Base-by-base conservation (phyloP, 305 asterid species). In the Caryopteris hybrid region DNA sequence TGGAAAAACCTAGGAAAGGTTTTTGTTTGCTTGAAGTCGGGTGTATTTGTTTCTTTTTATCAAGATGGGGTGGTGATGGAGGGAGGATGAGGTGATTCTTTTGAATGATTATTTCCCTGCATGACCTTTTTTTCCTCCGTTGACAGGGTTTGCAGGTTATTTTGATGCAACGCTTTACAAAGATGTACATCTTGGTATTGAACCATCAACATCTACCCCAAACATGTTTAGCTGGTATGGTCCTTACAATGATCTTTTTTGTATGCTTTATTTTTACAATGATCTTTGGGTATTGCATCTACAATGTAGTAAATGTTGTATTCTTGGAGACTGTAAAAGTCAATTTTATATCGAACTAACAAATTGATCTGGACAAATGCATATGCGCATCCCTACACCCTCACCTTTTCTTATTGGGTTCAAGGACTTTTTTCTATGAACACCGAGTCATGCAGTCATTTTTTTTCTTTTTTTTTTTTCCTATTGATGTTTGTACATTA, bases 171-270 rank as follows among this genome's bases (percentile, higher is more conserved):
- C 75, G 34, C 98, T 95, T 27, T 95, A 95, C 76, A 89, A 95
- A 70, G 99, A 95, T 74, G 87, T 95, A 46, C 99, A 89, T 81
- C 97, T 95, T 70, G 97, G 99, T 38, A 95, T 91, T 71, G 98
- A 95, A 74, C 99, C 96, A 2, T 86, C 96, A 25, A 85, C 95
- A 6, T 86, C 92, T 69, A 91, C 98, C 67, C 98, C 97, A 38
- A 93, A 83, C 79, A 95, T 93, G 99, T 93, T 93, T 76, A 93
- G 99, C 89, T 93, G 99, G 97, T 93, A 87, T 22, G 77, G n/a
- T 17, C 13, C 38, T 58, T 13, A 4, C 39, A 13, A 39, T 22
- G 18, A 10, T 63, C 20, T 66, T 48, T 6, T 41, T 2, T 36
- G 11, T 20, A 18, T 1, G 20, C 3, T 41, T 3, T n/a, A 3